A percentile compares a stretch with the other conserved stretches of the same genome.
phyloP scores from a whole-genome alignment of 2,329 filamentous ascomycete species.

The Diaporthe sp. region DNA sequence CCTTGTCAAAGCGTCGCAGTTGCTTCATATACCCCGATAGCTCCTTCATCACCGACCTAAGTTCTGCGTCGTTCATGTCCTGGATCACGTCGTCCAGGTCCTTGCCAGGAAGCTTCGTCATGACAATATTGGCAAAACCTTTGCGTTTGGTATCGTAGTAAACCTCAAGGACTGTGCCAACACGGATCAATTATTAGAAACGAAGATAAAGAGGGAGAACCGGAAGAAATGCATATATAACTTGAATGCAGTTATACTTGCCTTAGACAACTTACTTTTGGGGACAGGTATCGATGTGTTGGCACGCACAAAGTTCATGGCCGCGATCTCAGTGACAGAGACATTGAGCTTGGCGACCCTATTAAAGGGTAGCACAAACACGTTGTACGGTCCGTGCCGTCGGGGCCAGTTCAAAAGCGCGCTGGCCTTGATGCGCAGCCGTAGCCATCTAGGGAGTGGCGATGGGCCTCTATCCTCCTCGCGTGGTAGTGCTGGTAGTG shows the following conservation, averaged over 20 bases:
- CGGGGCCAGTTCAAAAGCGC: neutral
- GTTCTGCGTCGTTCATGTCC: neutral
- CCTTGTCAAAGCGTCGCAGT: slow-evolving; percentile 11
- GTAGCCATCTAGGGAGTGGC: neutral
- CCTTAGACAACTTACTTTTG: slow-evolving; percentile 7
- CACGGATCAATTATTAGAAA: neutral
- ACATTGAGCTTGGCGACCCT: slow-evolving; percentile 33
- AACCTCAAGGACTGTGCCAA: slow-evolving; percentile 25
- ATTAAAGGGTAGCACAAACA: slow-evolving; percentile 33
- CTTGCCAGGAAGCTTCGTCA: slow-evolving; percentile 19
- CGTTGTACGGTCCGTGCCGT: neutral
- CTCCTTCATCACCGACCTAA: slow-evolving; percentile 7
- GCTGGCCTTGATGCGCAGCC: slow-evolving; percentile 13
- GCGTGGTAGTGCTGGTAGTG: neutral
- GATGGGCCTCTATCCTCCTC: neutral
- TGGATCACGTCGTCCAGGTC: slow-evolving; percentile 1
- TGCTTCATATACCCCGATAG: slow-evolving; percentile 28
- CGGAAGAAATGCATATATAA: neutral
- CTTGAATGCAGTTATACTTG: neutral
- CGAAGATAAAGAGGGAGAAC: neutral
- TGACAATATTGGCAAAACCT: slow-evolving; percentile 31
- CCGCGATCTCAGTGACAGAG: slow-evolving; percentile 49
- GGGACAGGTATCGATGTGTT: slow-evolving; percentile 54
- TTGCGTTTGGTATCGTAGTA: slow-evolving; percentile 14
- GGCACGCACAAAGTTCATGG: slow-evolving; percentile 51